Base-by-base conservation (phyloP, 75 land plant genomes). In the Picea sitchensis region DNA sequence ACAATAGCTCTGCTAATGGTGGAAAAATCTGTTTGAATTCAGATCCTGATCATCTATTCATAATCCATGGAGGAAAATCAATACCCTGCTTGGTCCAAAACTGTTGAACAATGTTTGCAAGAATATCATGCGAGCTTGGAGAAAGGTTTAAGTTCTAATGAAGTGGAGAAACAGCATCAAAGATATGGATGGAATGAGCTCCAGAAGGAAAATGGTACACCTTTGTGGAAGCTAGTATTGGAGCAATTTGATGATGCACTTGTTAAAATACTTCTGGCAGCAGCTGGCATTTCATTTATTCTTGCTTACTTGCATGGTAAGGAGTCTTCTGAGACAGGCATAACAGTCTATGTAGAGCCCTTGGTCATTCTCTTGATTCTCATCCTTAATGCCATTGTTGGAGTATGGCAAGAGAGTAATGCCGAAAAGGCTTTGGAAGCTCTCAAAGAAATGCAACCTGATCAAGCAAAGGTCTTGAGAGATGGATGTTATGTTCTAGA, bases 341-440 rank as follows among this genome's bases (percentile, higher is more conserved):
- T 88, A 23, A 84, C 86, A 41, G 96, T 89, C 65, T 95, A 88
- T 82, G 94, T 93, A 4, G 96, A 95, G 73, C 98, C 96, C 1
- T 75, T 95, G 26, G 26, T 93, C 23, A 95, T 95, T 36, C 67
- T 95, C 8, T 62, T 88, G 76, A 95, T 95, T 57, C 85, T 95
- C 30, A 58, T 93, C 9, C 86, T 91, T 32, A 95, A 95, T 79
- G 98, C 92, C 73, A 78, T 91, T 59, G 95, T 95, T 44, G 98
- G 98, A 57, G 93, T 93, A 31, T 93, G 95, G 95, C 98, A 95
- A 79, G 98, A 95, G 86, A 88, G 79, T 74, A 95, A 95, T 82
- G 98, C 98, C 13, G 98, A 93, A 68, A 91, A 81, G 79, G 98
- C 98, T 23, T 85, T 95, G 62, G 93, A 93, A 59, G 98, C 96